These are phyloP conservation scores for Boletus eberwhitei DNA, from an alignment of 768 basidiomycete genomes.

Conservation along the genomic window DNA sequence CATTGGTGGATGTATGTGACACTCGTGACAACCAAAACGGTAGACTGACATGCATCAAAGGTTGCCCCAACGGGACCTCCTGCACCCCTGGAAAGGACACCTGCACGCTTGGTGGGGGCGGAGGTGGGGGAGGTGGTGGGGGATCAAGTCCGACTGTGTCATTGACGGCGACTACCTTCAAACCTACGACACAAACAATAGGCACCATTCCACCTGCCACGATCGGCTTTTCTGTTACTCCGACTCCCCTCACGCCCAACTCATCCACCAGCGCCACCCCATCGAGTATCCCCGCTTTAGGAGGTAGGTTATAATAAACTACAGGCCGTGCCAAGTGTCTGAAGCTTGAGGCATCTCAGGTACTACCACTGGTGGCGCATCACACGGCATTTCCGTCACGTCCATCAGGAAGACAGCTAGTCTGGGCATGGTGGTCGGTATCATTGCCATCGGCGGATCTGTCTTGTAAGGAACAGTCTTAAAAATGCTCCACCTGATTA, in stretches of 20 bases:
- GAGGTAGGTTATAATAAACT: neutral
- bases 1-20: conserved; percentile 21
- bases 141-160: neutral
- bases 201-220: neutral
- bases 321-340: neutral
- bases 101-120: conserved; percentile 4
- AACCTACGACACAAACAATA: neutral
- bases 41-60: conserved; percentile 9
- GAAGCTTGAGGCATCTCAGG: neutral
- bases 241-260: neutral
- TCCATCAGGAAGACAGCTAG: neutral
- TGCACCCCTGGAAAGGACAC: conserved; percentile 6
- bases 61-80: conserved; percentile 13
- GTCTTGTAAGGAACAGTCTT: neutral
- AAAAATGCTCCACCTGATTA: neutral
- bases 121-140: conserved; percentile 1
- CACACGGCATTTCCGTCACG: conserved; percentile 4
- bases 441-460: conserved; percentile 1
- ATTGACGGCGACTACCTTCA: neutral
- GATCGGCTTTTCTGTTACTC: neutral
- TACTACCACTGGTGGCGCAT: neutral
- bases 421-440: conserved; percentile 6
- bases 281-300: neutral
- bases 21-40: neutral
- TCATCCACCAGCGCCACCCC: neutral